Evolutionary conservation across 2,329 filamentous ascomycete species (phyloP).

Genomic region (Fusarium staphyleae): DNA sequence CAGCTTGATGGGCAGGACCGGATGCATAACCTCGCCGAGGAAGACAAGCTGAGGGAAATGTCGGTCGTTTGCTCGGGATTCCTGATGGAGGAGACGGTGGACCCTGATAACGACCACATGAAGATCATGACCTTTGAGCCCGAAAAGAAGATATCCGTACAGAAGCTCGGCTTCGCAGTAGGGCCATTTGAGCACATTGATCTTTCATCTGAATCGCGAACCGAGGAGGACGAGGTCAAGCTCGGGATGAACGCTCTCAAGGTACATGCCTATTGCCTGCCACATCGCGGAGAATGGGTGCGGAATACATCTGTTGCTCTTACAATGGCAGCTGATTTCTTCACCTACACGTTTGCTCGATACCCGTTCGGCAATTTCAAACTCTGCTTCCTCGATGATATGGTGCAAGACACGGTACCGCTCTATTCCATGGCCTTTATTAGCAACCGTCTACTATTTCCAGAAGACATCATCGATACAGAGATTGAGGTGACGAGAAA

Average conservation of each 20-base stretch:
- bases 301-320: conserved; percentile 87
- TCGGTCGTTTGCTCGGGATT: conserved; percentile 91
- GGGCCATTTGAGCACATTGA: conserved; percentile 96
- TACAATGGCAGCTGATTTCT: conserved; percentile 87
- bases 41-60: conserved; percentile 89
- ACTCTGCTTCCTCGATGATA: conserved; percentile 91
- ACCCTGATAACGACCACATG: conserved; percentile 78
- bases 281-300: conserved; percentile 80
- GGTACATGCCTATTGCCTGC: conserved; percentile 90
- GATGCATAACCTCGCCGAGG: conserved; percentile 63
- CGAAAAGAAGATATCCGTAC: conserved; percentile 76
- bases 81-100: conserved; percentile 80
- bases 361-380: conserved; percentile 95
- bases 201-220: conserved; percentile 82
- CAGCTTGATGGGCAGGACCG: conserved; percentile 52
- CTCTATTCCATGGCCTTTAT: conserved; percentile 86
- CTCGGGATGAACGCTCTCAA: conserved; percentile 88
- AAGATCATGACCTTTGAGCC: conserved; percentile 89
- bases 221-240: conserved; percentile 90
- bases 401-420: conserved; percentile 75
- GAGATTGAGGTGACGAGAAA: conserved; percentile 82
- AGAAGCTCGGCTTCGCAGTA: conserved; percentile 91
- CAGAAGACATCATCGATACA: conserved; percentile 83
- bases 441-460: conserved; percentile 85
- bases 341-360: conserved; percentile 85